Conservation (phyloP, 768 basidiomycete genomes). For the Mrakia frigida region DNA sequence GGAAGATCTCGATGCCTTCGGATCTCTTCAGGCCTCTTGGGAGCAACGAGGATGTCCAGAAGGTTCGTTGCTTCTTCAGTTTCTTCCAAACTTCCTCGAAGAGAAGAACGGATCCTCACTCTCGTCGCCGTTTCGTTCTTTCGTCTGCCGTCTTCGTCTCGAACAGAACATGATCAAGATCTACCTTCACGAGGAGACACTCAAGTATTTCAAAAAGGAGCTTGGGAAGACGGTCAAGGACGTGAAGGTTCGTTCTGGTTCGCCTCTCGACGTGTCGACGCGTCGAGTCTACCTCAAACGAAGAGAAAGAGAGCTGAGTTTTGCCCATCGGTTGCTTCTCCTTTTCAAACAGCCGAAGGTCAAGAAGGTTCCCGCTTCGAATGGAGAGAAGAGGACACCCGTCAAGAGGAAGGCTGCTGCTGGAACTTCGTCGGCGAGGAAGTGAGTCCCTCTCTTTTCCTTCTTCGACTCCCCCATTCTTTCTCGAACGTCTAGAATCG, state of each 20-base stretch:
- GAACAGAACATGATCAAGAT: conserved; percentile 31
- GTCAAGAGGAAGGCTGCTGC: conserved; percentile 6
- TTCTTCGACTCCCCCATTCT: background rate
- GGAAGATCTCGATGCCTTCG: conserved; percentile 67
- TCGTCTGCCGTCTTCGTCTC: background rate
- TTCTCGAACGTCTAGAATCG: background rate
- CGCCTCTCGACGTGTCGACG: background rate
- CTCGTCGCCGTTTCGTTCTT: background rate
- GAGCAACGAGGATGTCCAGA: conserved; percentile 53
- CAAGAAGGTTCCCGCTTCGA: conserved; percentile 10
- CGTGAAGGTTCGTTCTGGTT: background rate
- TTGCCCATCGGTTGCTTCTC: background rate
- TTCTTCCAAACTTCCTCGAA: background rate
- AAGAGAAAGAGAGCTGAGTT: background rate
- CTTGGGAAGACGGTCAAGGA: conserved; percentile 32
- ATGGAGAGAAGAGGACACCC: conserved; percentile 4
- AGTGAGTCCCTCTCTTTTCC: conserved; percentile 22
- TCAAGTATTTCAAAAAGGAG: conserved; percentile 23
- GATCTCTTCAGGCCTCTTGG: conserved; percentile 76
- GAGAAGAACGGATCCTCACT: too few relatives aligned
- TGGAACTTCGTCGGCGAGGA: conserved; percentile 25
- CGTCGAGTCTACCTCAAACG: too few relatives aligned
- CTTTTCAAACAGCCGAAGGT: background rate
- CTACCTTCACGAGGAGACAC: conserved; percentile 36
- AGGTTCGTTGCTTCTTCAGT: background rate